Base-by-base conservation (phyloP, 306 rosid genomes). In the Ceratonia siliqua region DNA sequence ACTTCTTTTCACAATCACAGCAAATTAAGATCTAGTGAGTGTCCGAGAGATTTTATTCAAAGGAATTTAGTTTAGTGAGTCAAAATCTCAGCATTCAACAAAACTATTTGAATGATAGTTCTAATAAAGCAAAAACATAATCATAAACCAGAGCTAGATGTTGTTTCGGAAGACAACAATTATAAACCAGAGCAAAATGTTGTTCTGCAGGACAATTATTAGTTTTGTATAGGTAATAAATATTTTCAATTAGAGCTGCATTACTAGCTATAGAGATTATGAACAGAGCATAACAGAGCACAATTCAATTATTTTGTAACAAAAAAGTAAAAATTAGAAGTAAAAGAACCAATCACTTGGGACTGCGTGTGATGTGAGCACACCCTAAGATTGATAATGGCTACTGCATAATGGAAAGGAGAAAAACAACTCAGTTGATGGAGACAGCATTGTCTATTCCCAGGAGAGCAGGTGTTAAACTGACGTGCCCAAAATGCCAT, bases 401-500 rank as follows among this genome's bases (percentile, higher is more conserved):
- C 84, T 64, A 66, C 49, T 74, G 86, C 84, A 81, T 78, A 70
- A 82, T 82, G 86, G 77, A 79, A 81, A 78, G 79, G 83, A 69
- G 81, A 78, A 77, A 77, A 81, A 85, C 82, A 73, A 61, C 81
- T 82, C 73, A 73, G 79, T 65, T 76, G 87, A 87, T 64, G 82
- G 73, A 81, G 91, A 89, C 86, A 89, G 66, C 82, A 70, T 69
- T 84, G 94, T 85, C 91, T 68, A 87, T 86, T 79, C 85, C 81
- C 84, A 72, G 67, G 81, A 81, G 77, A 52, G 82, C 87, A 87
- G 68, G 81, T 76, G 63, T 56, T 73, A 71, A 81, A 64, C 67
- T 72, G 87, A 91, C 90, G 90, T 87, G 90, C 88, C 89, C 79
- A 85, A 81, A 83, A 82, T 70, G 79, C 70, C 82, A 87, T 87